phyloP scores from a whole-genome alignment of 2,329 filamentous ascomycete genomes.

The Pseudophaeomoniella oleicola region DNA sequence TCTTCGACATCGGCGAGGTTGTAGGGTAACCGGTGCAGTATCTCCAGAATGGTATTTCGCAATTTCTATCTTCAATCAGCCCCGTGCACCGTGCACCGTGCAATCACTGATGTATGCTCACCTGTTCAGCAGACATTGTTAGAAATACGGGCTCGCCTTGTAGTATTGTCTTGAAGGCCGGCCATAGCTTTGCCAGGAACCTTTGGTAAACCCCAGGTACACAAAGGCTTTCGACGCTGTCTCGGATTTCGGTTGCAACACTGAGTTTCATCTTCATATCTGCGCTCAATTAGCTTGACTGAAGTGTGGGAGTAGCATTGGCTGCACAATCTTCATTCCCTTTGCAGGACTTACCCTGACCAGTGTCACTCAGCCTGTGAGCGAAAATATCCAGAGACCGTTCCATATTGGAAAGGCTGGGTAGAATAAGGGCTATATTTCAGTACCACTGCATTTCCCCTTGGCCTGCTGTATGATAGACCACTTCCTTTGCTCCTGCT shows the following conservation, averaged over 20 bases:
- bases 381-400: conserved; percentile 35
- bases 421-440: too few species aligned
- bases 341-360: conserved; percentile 26
- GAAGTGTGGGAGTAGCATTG: conserved; percentile 4
- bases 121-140: conserved; percentile 79
- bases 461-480: too few species aligned
- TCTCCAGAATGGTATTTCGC: conserved; percentile 85
- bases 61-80: conserved; percentile 46
- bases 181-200: conserved; percentile 80
- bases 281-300: conserved; percentile 20
- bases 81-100: neutral
- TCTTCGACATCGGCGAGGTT: conserved; percentile 70
- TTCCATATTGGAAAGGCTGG: conserved; percentile 20
- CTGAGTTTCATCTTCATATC: conserved; percentile 72
- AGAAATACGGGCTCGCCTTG: conserved; percentile 80
- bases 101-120: conserved; percentile 29
- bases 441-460: too few species aligned
- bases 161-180: conserved; percentile 74
- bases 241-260: conserved; percentile 72
- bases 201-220: conserved; percentile 61
- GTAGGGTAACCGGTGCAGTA: conserved; percentile 72
- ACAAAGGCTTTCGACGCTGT: conserved; percentile 73
- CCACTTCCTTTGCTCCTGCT: too few species aligned
- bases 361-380: conserved; percentile 31
- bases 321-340: neutral